Percentiles rank a stretch among this genome's conserved stretches.
These are phyloP conservation scores for Hypoxylon fuscum DNA, from an alignment of 495 filamentous ascomycete genomes.

Conservation along the genomic window DNA sequence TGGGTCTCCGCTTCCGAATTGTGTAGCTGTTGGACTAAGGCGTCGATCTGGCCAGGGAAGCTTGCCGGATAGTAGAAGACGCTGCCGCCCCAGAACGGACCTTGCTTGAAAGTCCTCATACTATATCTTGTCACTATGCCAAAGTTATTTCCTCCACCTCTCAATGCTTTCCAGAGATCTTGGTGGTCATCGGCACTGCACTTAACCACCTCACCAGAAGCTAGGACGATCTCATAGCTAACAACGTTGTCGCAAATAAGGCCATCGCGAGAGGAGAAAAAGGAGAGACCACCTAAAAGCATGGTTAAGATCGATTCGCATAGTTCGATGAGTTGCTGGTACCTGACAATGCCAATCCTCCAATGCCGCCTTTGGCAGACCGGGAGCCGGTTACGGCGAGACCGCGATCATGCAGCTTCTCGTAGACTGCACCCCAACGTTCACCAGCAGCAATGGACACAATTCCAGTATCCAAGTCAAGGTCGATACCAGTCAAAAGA, in stretches of 20 bases:
- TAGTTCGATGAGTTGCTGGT: constrained; percentile 37
- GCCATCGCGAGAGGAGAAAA: constrained; percentile 19
- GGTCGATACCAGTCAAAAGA: constrained; percentile 1
- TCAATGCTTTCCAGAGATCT: constrained; percentile 64
- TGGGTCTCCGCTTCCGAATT: too few relatives aligned
- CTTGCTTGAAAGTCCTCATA: constrained; percentile 14
- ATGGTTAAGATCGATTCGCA: too few relatives aligned
- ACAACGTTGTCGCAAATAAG: constrained; percentile 5
- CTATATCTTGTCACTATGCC: constrained; percentile 18
- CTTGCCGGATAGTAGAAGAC: not conserved
- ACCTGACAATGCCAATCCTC: constrained; percentile 9
- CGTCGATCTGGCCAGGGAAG: not conserved
- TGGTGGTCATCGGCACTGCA: constrained; percentile 49
- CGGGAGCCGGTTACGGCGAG: constrained; percentile 33
- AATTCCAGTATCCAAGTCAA: not conserved
- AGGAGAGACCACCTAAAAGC: constrained; percentile 7
- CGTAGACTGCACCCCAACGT: constrained; percentile 22
- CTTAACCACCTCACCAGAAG: constrained; percentile 57
- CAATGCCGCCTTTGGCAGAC: constrained; percentile 5
- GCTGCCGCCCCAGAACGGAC: not conserved
- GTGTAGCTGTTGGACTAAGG: too few relatives aligned
- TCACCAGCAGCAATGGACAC: constrained; percentile 28
- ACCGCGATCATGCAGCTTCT: constrained; percentile 35
- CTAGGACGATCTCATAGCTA: constrained; percentile 54
- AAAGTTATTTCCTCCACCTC: constrained; percentile 50